Conservation (phyloP, 2,329 filamentous ascomycete species). For the Rugonectria rugulosa region DNA sequence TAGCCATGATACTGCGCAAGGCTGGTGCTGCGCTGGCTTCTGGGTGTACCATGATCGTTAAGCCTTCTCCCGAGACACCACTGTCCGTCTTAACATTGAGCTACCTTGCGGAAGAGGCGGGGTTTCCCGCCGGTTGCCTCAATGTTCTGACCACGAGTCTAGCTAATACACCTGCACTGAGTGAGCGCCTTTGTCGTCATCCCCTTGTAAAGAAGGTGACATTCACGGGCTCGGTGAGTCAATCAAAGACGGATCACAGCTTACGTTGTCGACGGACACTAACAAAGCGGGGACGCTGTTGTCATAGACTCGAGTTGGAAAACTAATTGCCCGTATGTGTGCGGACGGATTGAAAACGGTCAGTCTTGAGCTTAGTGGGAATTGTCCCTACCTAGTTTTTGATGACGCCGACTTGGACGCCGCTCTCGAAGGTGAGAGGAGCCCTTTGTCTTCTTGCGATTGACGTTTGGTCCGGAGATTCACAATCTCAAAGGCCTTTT, state of each 20-base stretch:
- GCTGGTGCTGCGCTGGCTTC: conserved; percentile 68
- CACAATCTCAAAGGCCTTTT: no score
- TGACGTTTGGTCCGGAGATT: no score
- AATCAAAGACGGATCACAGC: no score
- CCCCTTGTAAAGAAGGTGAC: conserved; percentile 68
- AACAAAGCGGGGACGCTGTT: no score
- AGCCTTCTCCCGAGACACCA: conserved; percentile 77
- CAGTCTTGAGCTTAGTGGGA: conserved; percentile 75
- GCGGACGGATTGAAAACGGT: conserved; percentile 72
- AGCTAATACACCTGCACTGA: conserved; percentile 52
- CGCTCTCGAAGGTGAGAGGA: conserved; percentile 52
- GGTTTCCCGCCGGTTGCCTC: conserved; percentile 77
- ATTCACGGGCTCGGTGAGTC: conserved; percentile 80
- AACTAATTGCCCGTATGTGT: conserved; percentile 67
- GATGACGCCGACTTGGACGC: conserved; percentile 73
- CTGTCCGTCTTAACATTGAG: conserved; percentile 74
- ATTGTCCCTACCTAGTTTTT: conserved; percentile 71
- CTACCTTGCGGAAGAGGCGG: conserved; percentile 72
- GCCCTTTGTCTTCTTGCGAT: not conserved
- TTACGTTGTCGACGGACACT: no score
- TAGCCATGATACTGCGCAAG: conserved; percentile 67
- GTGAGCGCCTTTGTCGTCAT: conserved; percentile 56
- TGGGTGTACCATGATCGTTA: conserved; percentile 78
- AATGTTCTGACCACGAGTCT: conserved; percentile 57
- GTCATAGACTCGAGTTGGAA: conserved; percentile 74